Evolutionary conservation across 73 alveolate genomes (phyloP).

Genomic region (Paramecium octaurelia): DNA sequence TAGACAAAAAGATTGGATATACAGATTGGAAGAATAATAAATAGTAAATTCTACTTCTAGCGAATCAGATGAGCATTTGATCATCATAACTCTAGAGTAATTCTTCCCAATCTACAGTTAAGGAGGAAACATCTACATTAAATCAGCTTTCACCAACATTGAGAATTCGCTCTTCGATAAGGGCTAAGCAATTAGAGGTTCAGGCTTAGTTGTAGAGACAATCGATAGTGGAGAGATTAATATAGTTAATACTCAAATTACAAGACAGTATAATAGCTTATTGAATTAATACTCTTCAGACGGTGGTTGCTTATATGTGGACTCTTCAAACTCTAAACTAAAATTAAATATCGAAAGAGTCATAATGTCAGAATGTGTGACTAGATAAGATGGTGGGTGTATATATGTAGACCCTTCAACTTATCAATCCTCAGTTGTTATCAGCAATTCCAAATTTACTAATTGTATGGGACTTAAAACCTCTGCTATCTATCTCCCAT

Average conservation of each 20-base stretch:
- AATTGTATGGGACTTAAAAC: not conserved
- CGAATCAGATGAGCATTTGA: not conserved
- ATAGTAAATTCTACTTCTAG: not conserved
- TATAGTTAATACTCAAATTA: not conserved
- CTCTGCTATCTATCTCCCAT: not conserved
- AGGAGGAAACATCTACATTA: not conserved
- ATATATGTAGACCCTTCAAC: not conserved
- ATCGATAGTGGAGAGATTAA: not conserved
- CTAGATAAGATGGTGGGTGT: slow-evolving; percentile 14
- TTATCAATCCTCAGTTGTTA: not conserved
- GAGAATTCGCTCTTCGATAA: not conserved
- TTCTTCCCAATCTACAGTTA: not conserved
- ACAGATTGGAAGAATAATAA: slow-evolving; percentile 11
- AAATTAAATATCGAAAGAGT: not conserved
- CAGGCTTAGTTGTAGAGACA: not conserved
- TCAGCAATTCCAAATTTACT: not conserved
- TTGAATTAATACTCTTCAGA: not conserved
- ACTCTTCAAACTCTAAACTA: not conserved
- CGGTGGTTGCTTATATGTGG: slow-evolving; percentile 30
- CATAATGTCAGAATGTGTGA: not conserved
- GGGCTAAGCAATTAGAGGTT: not conserved
- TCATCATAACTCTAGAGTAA: not conserved
- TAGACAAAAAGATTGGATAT: not conserved
- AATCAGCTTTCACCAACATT: not conserved
- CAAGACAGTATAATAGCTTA: not conserved